A percentile compares a stretch with the other conserved stretches of the same genome.
These are phyloP conservation scores for Phytophthora hybrid DNA, from an alignment of 352 stramenopile species.

Conservation along the genomic window DNA sequence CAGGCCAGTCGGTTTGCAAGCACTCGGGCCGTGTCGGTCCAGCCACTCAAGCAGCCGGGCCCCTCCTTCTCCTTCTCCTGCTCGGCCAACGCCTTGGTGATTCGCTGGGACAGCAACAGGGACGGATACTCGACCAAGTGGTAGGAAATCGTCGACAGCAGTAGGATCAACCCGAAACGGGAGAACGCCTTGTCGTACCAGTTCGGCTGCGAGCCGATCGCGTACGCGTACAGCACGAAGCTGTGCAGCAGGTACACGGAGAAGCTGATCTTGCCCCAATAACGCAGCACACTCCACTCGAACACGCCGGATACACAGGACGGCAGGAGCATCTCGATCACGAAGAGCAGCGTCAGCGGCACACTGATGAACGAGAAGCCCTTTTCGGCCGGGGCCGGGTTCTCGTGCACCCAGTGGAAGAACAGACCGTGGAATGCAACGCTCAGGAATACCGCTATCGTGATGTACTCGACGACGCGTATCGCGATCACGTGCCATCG, in stretches of 20 bases:
- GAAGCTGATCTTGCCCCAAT: conserved; percentile 57
- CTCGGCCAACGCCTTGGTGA: conserved; percentile 34
- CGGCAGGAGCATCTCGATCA: conserved; percentile 49
- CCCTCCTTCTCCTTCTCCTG: conserved; percentile 21
- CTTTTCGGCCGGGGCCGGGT: conserved; percentile 29
- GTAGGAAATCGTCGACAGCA: conserved; percentile 49
- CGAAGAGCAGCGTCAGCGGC: conserved; percentile 39
- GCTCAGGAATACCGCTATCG: conserved; percentile 41
- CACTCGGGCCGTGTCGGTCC: conserved; percentile 1
- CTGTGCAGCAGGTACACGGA: conserved; percentile 56
- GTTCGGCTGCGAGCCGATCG: conserved; percentile 25
- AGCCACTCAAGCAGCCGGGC: conserved; percentile 15
- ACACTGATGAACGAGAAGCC: conserved; percentile 43
- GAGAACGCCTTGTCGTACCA: conserved; percentile 42
- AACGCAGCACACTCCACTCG: conserved; percentile 48
- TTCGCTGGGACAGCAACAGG: conserved; percentile 39
- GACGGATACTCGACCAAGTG: conserved; percentile 54
- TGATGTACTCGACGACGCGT: conserved; percentile 35
- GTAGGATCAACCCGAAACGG: conserved; percentile 38
- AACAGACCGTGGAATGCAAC: conserved; percentile 39
- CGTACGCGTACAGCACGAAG: conserved; percentile 46
- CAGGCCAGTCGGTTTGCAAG: conserved; percentile 23
- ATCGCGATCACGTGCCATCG: conserved; percentile 26
- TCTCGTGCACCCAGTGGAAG: conserved; percentile 43
- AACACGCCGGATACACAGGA: conserved; percentile 41